phyloP scores from a whole-genome alignment of 768 basidiomycete genomes.

The Leccinum subgranulosum region DNA sequence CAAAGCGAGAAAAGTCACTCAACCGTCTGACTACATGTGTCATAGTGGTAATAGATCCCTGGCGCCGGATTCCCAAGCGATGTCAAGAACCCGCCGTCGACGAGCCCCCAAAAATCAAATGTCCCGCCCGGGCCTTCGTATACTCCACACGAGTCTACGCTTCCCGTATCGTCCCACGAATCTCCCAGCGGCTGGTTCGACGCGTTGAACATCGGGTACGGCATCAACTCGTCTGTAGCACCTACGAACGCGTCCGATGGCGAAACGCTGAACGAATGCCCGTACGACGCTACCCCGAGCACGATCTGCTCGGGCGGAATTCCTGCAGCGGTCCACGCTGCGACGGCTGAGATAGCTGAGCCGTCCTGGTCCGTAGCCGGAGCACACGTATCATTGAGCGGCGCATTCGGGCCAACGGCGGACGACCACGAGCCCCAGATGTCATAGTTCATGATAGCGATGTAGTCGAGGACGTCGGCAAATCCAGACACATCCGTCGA shows the following conservation, averaged over 20 bases:
- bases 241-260: slow-evolving; percentile 34
- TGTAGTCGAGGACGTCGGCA: slow-evolving; percentile 61
- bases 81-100: slow-evolving; percentile 53
- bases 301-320: slow-evolving; percentile 70
- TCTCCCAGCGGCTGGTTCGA: slow-evolving; percentile 49
- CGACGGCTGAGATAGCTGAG: slow-evolving; percentile 71
- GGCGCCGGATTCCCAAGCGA: slow-evolving; percentile 21
- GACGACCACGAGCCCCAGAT: slow-evolving; percentile 36
- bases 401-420: slow-evolving; percentile 71
- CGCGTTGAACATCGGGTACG: slow-evolving; percentile 50
- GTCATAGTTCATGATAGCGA: slow-evolving; percentile 65
- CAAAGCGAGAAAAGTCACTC: slow-evolving; percentile 17
- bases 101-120: slow-evolving; percentile 61
- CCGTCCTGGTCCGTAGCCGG: slow-evolving; percentile 55
- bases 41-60: slow-evolving; percentile 51
- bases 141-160: slow-evolving; percentile 54
- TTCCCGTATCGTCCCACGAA: slow-evolving; percentile 47
- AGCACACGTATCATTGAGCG: slow-evolving; percentile 74
- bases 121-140: slow-evolving; percentile 45
- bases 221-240: slow-evolving; percentile 34
- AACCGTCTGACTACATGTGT: slow-evolving; percentile 69
- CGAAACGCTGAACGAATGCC: slow-evolving; percentile 57
- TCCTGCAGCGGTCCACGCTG: slow-evolving; percentile 71
- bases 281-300: slow-evolving; percentile 80
- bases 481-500: slow-evolving; percentile 61